Percentiles rank a stretch among this genome's conserved stretches.
These are phyloP conservation scores for Vanilla planifolia DNA, from an alignment of 106 monocot species.

Conservation along the genomic window DNA sequence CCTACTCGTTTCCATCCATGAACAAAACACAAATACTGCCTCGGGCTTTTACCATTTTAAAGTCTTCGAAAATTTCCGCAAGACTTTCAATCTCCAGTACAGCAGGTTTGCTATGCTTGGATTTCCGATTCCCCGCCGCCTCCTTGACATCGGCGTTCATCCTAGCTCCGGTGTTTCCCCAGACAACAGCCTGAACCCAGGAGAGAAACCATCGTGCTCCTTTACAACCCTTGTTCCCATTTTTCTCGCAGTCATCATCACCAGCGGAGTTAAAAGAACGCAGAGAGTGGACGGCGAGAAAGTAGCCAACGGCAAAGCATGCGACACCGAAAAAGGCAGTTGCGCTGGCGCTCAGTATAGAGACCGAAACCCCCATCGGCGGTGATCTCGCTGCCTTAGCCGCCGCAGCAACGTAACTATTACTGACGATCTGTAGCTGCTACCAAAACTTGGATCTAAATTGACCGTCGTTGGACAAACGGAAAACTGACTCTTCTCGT, in stretches of 20 bases:
- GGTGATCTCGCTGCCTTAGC: neutral
- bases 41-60: conserved; percentile 63
- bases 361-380: conserved; percentile 34
- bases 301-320: conserved; percentile 73
- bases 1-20: neutral
- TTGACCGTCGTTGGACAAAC: no score
- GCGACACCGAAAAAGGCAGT: conserved; percentile 50
- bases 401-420: no score
- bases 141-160: neutral
- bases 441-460: no score
- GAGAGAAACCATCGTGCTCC: conserved; percentile 16
- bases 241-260: conserved; percentile 10
- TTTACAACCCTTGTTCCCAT: conserved; percentile 6
- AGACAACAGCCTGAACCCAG: conserved; percentile 21
- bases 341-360: conserved; percentile 30
- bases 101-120: conserved; percentile 16
- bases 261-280: neutral
- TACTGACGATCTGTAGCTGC: no score
- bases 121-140: conserved; percentile 12
- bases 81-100: conserved; percentile 72
- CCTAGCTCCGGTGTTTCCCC: neutral
- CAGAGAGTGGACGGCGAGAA: conserved; percentile 27
- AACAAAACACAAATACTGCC: neutral
- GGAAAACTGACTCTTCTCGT: no score
- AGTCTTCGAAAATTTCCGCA: conserved; percentile 80